Evolutionary conservation across 306 rosid species (phyloP).

Genomic region (Psophocarpus tetragonolobus): DNA sequence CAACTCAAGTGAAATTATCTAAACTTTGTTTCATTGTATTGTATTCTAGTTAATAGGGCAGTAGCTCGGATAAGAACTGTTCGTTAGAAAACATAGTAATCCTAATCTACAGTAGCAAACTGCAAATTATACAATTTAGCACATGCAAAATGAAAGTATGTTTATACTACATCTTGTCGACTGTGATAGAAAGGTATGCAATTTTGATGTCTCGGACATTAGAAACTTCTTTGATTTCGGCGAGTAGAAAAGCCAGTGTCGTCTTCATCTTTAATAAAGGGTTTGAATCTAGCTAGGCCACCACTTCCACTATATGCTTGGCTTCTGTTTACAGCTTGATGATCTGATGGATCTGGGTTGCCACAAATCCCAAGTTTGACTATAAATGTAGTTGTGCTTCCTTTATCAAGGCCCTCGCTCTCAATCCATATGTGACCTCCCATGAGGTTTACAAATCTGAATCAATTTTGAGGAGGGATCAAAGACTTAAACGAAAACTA

Average conservation of each 20-base stretch:
- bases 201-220: conserved; percentile 7
- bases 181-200: neutral
- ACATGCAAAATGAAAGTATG: conserved; percentile 31
- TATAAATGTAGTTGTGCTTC: conserved; percentile 64
- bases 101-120: conserved; percentile 35
- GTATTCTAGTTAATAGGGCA: conserved; percentile 22
- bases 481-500: neutral
- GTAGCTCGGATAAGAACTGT: conserved; percentile 4
- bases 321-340: conserved; percentile 40
- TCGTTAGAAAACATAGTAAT: conserved; percentile 21
- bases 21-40: neutral
- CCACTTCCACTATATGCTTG: conserved; percentile 66
- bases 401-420: conserved; percentile 82
- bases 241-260: conserved; percentile 47
- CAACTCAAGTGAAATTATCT: neutral
- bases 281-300: conserved; percentile 58
- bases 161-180: conserved; percentile 13
- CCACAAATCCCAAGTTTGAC: conserved; percentile 73
- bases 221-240: conserved; percentile 71
- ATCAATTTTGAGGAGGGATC: conserved; percentile 35
- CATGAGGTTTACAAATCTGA: conserved; percentile 93
- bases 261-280: conserved; percentile 43
- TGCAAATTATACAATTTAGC: conserved; percentile 32
- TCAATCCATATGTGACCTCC: conserved; percentile 94
- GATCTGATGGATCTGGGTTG: conserved; percentile 51